Evolutionary conservation across 257 asterid species (phyloP).

Genomic region (Petrea volubilis): DNA sequence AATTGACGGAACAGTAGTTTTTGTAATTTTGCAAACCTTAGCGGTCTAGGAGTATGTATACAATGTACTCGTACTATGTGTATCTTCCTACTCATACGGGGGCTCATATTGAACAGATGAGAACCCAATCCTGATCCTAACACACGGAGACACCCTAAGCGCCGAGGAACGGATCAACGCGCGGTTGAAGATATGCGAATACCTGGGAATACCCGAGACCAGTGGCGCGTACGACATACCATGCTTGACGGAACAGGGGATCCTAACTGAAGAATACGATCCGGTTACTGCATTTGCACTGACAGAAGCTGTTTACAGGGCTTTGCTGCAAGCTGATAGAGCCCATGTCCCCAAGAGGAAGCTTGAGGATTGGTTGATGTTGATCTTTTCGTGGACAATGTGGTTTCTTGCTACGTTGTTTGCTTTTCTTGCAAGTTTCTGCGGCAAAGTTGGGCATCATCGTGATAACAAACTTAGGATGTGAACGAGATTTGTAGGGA

Average conservation of each 20-base stretch:
- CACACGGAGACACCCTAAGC: constrained; percentile 58
- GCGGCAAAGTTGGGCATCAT: constrained; percentile 46
- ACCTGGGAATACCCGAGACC: constrained; percentile 52
- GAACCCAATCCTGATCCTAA: constrained; percentile 58
- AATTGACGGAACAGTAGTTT: too few relatives aligned
- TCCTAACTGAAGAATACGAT: constrained; percentile 57
- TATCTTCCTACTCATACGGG: not conserved
- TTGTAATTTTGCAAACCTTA: too few relatives aligned
- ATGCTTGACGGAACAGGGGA: constrained; percentile 63
- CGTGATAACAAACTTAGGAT: constrained; percentile 28
- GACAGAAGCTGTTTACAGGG: constrained; percentile 58
- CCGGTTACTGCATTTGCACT: constrained; percentile 60
- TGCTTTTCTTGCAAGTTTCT: constrained; percentile 48
- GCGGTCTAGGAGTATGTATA: too few relatives aligned
- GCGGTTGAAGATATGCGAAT: constrained; percentile 51
- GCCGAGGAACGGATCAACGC: constrained; percentile 52
- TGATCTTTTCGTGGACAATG: constrained; percentile 43
- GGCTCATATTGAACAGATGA: constrained; percentile 40
- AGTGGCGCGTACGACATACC: constrained; percentile 70
- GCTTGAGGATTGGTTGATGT: constrained; percentile 36
- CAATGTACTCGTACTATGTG: not conserved
- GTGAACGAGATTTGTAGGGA: not conserved
- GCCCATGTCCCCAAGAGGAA: constrained; percentile 53
- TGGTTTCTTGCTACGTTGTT: constrained; percentile 51
- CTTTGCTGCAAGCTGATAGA: constrained; percentile 60